Conservation (phyloP, 192 early-diverging fungal species). For the Rhizoclosmatium globosum region DNA sequence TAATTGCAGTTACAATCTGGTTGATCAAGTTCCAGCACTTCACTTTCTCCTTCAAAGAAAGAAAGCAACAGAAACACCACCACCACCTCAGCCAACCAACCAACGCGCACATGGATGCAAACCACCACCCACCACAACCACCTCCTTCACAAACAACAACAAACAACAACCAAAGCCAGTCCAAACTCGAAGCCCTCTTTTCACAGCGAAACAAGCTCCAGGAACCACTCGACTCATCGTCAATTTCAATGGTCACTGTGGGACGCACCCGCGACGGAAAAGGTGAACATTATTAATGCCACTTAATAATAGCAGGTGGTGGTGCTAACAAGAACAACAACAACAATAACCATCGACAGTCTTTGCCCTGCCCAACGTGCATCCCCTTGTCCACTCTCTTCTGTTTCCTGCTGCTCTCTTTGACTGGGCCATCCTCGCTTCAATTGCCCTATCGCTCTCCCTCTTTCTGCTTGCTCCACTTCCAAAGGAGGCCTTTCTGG, state of each 20-base stretch:
- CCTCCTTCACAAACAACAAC: too few species aligned
- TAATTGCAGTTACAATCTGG: too few species aligned
- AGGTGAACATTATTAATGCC: neutral
- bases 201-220: neutral
- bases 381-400: conserved; percentile 78
- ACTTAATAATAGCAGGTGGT: neutral
- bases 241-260: conserved; percentile 1
- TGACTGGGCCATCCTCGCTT: conserved; percentile 72
- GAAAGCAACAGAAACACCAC: too few species aligned
- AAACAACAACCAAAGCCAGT: too few species aligned
- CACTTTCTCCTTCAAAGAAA: too few species aligned
- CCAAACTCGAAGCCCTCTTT: too few species aligned
- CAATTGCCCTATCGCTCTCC: conserved; percentile 57
- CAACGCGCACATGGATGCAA: too few species aligned
- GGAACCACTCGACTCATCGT: conserved; percentile 10
- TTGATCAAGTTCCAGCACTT: too few species aligned
- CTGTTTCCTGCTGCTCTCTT: conserved; percentile 78
- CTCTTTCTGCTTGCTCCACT: conserved; percentile 70
- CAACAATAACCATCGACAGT: conserved; percentile 45
- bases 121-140: too few species aligned
- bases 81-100: too few species aligned
- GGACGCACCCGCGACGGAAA: conserved; percentile 5
- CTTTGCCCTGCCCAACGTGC: conserved; percentile 78
- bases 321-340: neutral
- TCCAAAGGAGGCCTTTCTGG: conserved; percentile 67